Evolutionary conservation across 768 basidiomycete genomes (phyloP), one percentile per base, ranked within the genome.

Genomic region (Royoungia palumana): DNA sequence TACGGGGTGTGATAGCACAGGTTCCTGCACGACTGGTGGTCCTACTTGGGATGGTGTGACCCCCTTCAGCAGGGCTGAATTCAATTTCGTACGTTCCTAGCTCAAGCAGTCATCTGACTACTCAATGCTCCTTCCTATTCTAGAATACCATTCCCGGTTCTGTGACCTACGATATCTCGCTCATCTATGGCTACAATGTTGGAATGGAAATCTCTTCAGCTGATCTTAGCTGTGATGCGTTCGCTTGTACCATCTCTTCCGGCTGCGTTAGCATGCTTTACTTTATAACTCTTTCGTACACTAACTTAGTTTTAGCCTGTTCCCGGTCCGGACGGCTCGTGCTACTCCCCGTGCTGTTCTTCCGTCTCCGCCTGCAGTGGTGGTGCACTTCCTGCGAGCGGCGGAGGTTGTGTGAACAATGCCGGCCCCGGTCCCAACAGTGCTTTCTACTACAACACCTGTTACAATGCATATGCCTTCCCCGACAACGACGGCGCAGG

Each of bases 101-200:
- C 35, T 7, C 34, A 10, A 11, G 4, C 2, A n/a, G 16, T 32
- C 5, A 13, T 34, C 39, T 41, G 21, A 6, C 2, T 16, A 0
- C 28, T 21, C 1, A 28, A 30, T 28, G 11, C 7, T 3, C 19
- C 5, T 32, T 28, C 41, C 8, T 35, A 8, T 6, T 24, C 8
- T 24, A 66, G 62, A 55, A 47, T 6, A 53, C 66, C 12, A 56
- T 61, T 12, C 55, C 64, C 2, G 64, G 64, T 6, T 36, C 34
- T 2, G 64, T 66, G 39, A 68, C 66, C 38, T 66, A 66, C 21
- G 66, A 68, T 25, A 68, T 68, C 20, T 68, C 64, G 17, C 55
- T 66, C 42, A 68, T 66, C 49, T 68, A 68, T 10, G 66, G 64
- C 0, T 66, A 66, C 48, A 68, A 68, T 12, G 64, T 68, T 17